Base-by-base conservation (phyloP, 768 basidiomycete species). In the Saitozyma podzolica region DNA sequence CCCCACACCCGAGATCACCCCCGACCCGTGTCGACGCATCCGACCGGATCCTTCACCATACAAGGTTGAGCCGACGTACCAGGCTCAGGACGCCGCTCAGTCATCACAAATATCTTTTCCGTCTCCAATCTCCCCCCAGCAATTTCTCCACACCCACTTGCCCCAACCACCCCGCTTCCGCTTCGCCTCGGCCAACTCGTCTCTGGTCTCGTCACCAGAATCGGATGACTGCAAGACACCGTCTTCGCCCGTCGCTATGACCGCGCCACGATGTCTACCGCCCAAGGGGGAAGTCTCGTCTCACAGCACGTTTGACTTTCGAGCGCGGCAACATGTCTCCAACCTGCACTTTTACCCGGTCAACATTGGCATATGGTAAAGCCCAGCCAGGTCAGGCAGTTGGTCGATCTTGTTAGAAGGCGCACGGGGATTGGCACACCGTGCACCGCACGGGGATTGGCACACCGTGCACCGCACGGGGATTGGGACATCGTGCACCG, bases 151-250 rank as follows among this genome's bases (percentile, higher is more conserved):
- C 48, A 19, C 62, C 19, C 50, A 59, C 29, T 71, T 62, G 10
- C 69, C 66, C 39, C 69, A 63, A 40, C 64, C 49, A 43, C 66
- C 70, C 11, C 66, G 67, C 29, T 72, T 72, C 63, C 59, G 63
- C 20, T 72, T 72, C 62, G 63, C 65, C 39, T 68, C 66, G 37
- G 71, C 74, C 54, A 66, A 60, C 52, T 71, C 69, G 13, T 75
- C 74, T 13, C 62, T 75, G n/a, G 65, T 54, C 47, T 76, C 74
- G 6, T 76, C 74, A 56, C 74, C 74, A 9, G 74, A 69, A 17
- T 68, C 66, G 9, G 74, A 76, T 49, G 72, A 76, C 61, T 76
- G 74, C 56, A 73, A 72, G 47, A 76, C 74, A 8, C 74, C 74
- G 13, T 73, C 71, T n/a, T n/a, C n/a, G 11, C 74, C 74, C 42